Percentiles rank a stretch among this genome's conserved stretches.
phyloP scores from a whole-genome alignment of 768 basidiomycete species.

The Trametes elegans region DNA sequence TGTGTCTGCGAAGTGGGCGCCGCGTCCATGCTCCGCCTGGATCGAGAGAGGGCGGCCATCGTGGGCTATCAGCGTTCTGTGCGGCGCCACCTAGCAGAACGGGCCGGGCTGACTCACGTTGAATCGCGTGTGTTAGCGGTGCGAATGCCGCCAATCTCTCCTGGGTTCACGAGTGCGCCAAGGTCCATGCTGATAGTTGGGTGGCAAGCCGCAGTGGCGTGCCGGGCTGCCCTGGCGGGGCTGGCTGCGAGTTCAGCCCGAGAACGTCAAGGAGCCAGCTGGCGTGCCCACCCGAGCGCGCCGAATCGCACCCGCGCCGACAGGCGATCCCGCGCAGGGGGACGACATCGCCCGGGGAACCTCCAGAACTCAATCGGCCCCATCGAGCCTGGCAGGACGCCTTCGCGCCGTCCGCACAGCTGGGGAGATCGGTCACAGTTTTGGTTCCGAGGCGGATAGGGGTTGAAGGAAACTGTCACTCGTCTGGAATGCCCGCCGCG shows the following conservation, averaged over 20 bases:
- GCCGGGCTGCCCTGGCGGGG: conserved; percentile 5
- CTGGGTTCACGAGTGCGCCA: conserved; percentile 26
- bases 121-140: conserved; percentile 12
- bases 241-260: conserved; percentile 10
- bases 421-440: conserved; percentile 18
- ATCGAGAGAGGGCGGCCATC: not conserved
- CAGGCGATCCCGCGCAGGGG: conserved; percentile 2
- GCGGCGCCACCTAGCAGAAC: not conserved
- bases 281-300: conserved; percentile 11
- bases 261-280: not conserved
- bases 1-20: conserved; percentile 5
- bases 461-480: conserved; percentile 18
- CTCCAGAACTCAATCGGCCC: conserved; percentile 8
- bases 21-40: conserved; percentile 3
- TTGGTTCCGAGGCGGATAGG: conserved; percentile 20
- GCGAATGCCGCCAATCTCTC: conserved; percentile 18
- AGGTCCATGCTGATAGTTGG: conserved; percentile 26
- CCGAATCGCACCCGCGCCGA: conserved; percentile 8
- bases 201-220: conserved; percentile 15
- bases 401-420: conserved; percentile 9
- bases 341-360: not conserved
- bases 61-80: not conserved
- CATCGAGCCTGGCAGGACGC: conserved; percentile 7
- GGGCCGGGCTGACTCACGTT: not conserved
- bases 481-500: conserved; percentile 3